Percentiles rank a stretch among this genome's conserved stretches.
Evolutionary conservation across 2,329 filamentous ascomycete genomes (phyloP).

Genomic region (Cladosporium austrohemisphaericum): DNA sequence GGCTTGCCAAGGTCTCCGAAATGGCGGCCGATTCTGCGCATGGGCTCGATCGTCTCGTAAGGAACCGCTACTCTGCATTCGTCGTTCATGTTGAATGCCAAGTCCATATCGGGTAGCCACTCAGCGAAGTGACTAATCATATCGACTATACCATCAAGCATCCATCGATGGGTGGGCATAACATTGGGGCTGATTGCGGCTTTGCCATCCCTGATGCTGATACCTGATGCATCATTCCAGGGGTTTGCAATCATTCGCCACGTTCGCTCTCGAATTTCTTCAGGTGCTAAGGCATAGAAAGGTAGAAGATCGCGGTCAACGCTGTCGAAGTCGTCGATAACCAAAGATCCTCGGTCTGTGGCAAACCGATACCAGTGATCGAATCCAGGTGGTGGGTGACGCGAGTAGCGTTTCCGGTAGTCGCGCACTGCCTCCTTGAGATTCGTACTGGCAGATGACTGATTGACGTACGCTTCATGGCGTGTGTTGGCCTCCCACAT

Average conservation of each 20-base stretch:
- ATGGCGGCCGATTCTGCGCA: conserved; percentile 33
- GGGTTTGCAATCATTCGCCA: conserved; percentile 51
- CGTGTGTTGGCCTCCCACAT: conserved; percentile 48
- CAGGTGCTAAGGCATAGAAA: conserved; percentile 52
- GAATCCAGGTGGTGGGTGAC: conserved; percentile 57
- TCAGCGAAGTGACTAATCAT: conserved; percentile 55
- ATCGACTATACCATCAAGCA: conserved; percentile 51
- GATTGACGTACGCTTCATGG: conserved; percentile 48
- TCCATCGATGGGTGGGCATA: conserved; percentile 55
- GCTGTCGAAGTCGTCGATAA: conserved; percentile 60
- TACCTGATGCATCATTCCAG: conserved; percentile 54
- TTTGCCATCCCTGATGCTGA: conserved; percentile 53
- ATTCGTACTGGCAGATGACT: conserved; percentile 46
- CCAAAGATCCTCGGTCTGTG: conserved; percentile 45
- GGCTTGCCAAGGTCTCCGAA: conserved; percentile 22
- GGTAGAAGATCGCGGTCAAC: conserved; percentile 55
- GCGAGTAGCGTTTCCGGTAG: conserved; percentile 51
- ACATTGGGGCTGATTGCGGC: conserved; percentile 49
- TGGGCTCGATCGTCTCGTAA: conserved; percentile 39
- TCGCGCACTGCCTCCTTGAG: conserved; percentile 48
- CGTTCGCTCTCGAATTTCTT: conserved; percentile 50
- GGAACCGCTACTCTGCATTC: conserved; percentile 56
- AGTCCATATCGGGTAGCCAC: conserved; percentile 59
- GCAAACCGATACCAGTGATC: conserved; percentile 59
- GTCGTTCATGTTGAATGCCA: conserved; percentile 61